These are phyloP conservation scores for Monosporascus sp. DNA, from an alignment of 2,329 filamentous ascomycete genomes.

Conservation along the genomic window DNA sequence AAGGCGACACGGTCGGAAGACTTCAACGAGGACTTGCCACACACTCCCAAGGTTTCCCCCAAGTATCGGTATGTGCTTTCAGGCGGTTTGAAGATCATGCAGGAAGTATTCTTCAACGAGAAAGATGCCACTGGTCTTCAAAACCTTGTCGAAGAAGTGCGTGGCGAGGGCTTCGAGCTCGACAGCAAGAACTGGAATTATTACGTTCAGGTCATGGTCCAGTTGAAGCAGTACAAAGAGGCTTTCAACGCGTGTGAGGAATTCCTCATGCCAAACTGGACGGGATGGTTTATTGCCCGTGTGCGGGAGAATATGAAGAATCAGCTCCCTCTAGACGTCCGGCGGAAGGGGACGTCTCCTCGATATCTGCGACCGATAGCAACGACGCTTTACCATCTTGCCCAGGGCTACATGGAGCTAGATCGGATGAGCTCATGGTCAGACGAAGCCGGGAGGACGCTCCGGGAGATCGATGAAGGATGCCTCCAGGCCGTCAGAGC, in stretches of 20 bases:
- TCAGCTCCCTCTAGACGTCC: constrained; percentile 32
- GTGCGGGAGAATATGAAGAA: constrained; percentile 19
- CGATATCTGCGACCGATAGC: constrained; percentile 35
- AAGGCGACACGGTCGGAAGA: constrained; percentile 34
- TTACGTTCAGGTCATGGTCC: constrained; percentile 64
- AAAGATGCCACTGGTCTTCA: constrained; percentile 43
- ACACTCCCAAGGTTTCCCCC: constrained; percentile 40
- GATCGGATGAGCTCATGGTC: constrained; percentile 47
- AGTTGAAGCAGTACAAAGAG: constrained; percentile 52
- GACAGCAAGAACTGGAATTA: constrained; percentile 78
- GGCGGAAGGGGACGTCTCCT: constrained; percentile 33
- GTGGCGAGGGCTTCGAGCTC: constrained; percentile 64
- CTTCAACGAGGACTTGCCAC: constrained; percentile 8
- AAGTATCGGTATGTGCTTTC: constrained; percentile 49
- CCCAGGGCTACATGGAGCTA: constrained; percentile 45
- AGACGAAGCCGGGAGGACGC: constrained; percentile 34
- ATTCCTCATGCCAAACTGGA: constrained; percentile 73
- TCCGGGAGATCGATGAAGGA: constrained; percentile 32
- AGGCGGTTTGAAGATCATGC: constrained; percentile 45
- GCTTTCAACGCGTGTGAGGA: constrained; percentile 74
- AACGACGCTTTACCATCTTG: constrained; percentile 44
- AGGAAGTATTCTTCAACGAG: constrained; percentile 36
- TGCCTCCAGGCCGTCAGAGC: constrained; percentile 28
- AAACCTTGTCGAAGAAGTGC: constrained; percentile 49
- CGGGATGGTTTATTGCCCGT: constrained; percentile 57